Evolutionary conservation across 345 rosid species (phyloP), one percentile per base, ranked within the genome.

Genomic region (Salix koriyanagi): DNA sequence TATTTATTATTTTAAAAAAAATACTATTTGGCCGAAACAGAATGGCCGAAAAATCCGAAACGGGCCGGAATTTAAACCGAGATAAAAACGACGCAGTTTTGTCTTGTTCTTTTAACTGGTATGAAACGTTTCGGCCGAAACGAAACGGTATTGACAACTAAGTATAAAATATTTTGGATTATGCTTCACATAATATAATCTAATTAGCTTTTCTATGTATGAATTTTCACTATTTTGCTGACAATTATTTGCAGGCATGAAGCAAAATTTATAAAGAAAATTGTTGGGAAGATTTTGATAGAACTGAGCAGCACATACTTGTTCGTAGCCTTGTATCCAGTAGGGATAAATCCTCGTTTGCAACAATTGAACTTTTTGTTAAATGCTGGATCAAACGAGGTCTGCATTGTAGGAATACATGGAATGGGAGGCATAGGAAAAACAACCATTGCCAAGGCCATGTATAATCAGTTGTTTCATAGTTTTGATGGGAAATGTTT

Each of bases 381-480:
- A 72, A 14, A 70, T 65, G n/a, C 68, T 39, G 41, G 21, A 14
- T 12, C 69, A n/a, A 26, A 9, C 14, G 70, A 79, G 76, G 28
- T 84, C 69, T 77, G 61, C 21, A 76, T 77, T 64, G 13, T 85
- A 15, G 90, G 90, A 13, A 76, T 88, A 19, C 79, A 79, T 80
- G 92, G 90, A 1, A 83, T 85, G 82, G 85, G 86, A 21, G 90
- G 94, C 6, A 79, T 85, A 9, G 94, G 93, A 0, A 90, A 88
- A 73, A 90, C 90, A 25, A 84, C 90, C 28, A 73, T 88, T 6
- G 88, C 95, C 18, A 77, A 75, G 68, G 81, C 76, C 36, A 58
- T 26, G 25, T 65, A 65, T 65, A 65, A 65, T 28, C 0, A 21
- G 67, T 25, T 25, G 18, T 65, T 65, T 25, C 36, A 26, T 28